Percentiles rank a stretch among this genome's conserved stretches.
Conservation (phyloP, 495 filamentous ascomycete species). For the Lasiosphaeris hirsuta region DNA sequence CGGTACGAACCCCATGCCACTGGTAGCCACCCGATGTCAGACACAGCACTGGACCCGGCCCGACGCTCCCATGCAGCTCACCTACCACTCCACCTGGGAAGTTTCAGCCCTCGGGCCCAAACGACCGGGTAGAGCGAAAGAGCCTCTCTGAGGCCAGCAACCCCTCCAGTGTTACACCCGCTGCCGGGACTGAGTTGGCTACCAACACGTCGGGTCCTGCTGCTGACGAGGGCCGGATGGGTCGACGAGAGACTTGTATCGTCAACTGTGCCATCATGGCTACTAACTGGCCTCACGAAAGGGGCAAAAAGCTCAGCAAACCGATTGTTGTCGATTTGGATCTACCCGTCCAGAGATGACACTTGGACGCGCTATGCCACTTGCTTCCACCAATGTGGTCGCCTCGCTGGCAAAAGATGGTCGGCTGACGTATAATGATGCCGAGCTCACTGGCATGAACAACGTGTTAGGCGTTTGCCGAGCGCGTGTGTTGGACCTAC, state of each 20-base stretch:
- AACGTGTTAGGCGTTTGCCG: no score
- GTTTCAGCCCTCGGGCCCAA: background rate
- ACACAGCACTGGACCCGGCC: no score
- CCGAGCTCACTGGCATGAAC: no score
- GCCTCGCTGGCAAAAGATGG: background rate
- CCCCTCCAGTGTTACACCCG: background rate
- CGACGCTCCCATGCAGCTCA: constrained; percentile 4
- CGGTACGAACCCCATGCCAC: no score
- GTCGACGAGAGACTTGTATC: constrained; percentile 68
- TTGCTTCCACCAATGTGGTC: no score
- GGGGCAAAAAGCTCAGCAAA: constrained; percentile 61
- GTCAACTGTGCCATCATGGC: constrained; percentile 74
- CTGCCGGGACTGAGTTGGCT: constrained; percentile 11
- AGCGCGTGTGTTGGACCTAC: no score
- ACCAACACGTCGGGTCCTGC: constrained; percentile 36
- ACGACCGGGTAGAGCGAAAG: background rate
- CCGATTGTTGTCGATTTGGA: constrained; percentile 77
- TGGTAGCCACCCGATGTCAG: constrained; percentile 15
- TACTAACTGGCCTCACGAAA: constrained; percentile 59
- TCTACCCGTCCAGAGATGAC: constrained; percentile 51
- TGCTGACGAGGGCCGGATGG: constrained; percentile 33
- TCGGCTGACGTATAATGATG: background rate
- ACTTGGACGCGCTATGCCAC: no score
- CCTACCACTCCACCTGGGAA: background rate
- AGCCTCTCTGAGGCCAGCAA: background rate